A percentile compares a stretch with the other conserved stretches of the same genome.
phyloP scores from a whole-genome alignment of 306 rosid genomes.

The Rubus parviflorus region DNA sequence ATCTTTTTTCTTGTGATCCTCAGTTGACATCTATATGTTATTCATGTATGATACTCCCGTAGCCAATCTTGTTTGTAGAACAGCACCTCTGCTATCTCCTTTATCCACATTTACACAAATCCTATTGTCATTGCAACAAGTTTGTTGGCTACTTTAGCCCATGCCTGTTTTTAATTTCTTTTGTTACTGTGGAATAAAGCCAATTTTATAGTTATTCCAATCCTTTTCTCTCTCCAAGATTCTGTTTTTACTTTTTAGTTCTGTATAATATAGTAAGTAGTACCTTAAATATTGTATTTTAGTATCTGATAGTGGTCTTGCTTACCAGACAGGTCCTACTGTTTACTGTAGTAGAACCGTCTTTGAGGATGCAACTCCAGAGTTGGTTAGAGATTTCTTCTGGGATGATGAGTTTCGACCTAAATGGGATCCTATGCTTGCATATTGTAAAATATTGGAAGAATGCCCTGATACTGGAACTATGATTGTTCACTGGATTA shows the following conservation, averaged over 20 bases:
- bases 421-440: conserved; percentile 95
- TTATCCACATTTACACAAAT: background rate
- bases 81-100: background rate
- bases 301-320: conserved; percentile 34
- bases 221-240: background rate
- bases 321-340: conserved; percentile 77
- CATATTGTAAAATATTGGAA: conserved; percentile 69
- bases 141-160: background rate
- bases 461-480: conserved; percentile 78
- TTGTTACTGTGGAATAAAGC: background rate
- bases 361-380: conserved; percentile 91
- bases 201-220: background rate
- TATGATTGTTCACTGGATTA: conserved; percentile 87
- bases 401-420: conserved; percentile 99
- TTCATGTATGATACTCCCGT: conserved; percentile 1
- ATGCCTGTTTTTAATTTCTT: background rate
- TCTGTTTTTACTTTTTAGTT: background rate
- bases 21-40: background rate
- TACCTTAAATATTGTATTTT: conserved; percentile 4
- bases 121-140: background rate
- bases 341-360: conserved; percentile 85
- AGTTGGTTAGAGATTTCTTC: conserved; percentile 95
- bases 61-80: conserved; percentile 2
- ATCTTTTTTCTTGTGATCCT: background rate
- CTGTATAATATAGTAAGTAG: background rate